phyloP scores from a whole-genome alignment of 805 yeast genomes.

The Kodamaea lidongshanica region DNA sequence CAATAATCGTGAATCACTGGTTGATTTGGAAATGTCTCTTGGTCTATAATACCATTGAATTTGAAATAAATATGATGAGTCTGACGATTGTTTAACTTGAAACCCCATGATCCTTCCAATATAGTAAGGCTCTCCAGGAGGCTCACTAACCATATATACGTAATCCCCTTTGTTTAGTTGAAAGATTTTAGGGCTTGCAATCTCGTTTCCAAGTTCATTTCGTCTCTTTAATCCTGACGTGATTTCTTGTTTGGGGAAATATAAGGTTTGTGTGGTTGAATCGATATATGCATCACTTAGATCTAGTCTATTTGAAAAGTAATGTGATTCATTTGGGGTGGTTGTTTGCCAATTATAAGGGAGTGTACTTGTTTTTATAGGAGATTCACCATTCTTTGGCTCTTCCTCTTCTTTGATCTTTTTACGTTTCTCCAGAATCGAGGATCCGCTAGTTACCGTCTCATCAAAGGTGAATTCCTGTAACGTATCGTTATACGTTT shows the following conservation, averaged over 20 bases:
- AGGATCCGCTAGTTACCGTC: conserved; percentile 2
- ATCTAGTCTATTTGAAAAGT: conserved; percentile 40
- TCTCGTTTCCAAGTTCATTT: conserved; percentile 4
- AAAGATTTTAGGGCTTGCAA: conserved; percentile 15
- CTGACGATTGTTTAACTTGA: conserved; percentile 9
- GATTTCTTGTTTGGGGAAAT: conserved; percentile 29
- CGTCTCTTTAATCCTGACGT: too few species aligned
- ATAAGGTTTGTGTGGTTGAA: conserved; percentile 28
- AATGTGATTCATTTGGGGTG: conserved; percentile 24
- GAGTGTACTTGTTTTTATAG: conserved; percentile 10
- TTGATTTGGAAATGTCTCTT: conserved; percentile 64
- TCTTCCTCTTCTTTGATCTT: conserved; percentile 1
- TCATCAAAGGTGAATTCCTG: conserved; percentile 25
- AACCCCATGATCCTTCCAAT: conserved; percentile 82
- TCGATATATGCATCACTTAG: conserved; percentile 39
- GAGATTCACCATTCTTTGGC: background rate
- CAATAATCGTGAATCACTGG: conserved; percentile 66
- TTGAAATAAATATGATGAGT: conserved; percentile 42
- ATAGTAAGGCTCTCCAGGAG: conserved; percentile 91
- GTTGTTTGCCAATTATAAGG: conserved; percentile 51
- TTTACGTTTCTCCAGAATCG: background rate
- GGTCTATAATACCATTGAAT: conserved; percentile 93
- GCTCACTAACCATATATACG: conserved; percentile 82
- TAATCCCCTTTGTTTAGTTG: conserved; percentile 51
- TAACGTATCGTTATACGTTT: conserved; percentile 27